Conservation (phyloP, 1,284 basidiomycete genomes). For the Ceratobasidium sp. region DNA sequence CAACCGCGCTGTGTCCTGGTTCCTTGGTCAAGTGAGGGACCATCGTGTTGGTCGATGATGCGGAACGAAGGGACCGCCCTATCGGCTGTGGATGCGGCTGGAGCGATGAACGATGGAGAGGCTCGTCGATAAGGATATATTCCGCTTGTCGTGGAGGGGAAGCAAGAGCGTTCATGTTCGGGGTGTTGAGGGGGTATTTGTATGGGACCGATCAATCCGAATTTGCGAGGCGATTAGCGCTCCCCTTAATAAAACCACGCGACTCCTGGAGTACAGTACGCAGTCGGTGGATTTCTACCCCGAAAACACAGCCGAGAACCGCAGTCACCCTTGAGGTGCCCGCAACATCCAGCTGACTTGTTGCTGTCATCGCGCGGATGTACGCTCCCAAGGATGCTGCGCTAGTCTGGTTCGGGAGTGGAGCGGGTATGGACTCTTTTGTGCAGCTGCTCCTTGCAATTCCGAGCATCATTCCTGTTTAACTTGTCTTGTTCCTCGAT, state of each 20-base stretch:
- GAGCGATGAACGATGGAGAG: not conserved
- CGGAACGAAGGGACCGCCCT: not conserved
- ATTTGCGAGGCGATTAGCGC: not conserved
- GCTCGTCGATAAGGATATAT: conserved; percentile 20
- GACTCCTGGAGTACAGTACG: not conserved
- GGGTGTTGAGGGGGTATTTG: not conserved
- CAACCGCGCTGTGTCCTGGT: not conserved
- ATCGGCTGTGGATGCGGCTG: not conserved
- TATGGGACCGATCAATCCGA: not conserved
- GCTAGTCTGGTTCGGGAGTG: too few relatives aligned
- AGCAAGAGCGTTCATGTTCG: conserved; percentile 9
- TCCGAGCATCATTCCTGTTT: too few relatives aligned
- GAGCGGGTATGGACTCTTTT: too few relatives aligned
- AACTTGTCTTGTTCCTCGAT: too few relatives aligned
- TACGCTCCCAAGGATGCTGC: too few relatives aligned
- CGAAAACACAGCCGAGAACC: not conserved
- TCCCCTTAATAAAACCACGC: too few relatives aligned
- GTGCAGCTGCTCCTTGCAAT: too few relatives aligned
- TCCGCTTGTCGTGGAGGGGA: conserved; percentile 7
- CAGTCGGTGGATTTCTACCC: not conserved
- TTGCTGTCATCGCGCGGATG: too few relatives aligned
- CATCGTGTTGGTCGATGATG: not conserved
- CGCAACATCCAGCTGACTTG: not conserved
- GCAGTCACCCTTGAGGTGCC: not conserved
- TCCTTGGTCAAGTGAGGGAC: conserved; percentile 13